Evolutionary conservation across 2,329 filamentous ascomycete genomes (phyloP).

Genomic region (Penicillium sp.): DNA sequence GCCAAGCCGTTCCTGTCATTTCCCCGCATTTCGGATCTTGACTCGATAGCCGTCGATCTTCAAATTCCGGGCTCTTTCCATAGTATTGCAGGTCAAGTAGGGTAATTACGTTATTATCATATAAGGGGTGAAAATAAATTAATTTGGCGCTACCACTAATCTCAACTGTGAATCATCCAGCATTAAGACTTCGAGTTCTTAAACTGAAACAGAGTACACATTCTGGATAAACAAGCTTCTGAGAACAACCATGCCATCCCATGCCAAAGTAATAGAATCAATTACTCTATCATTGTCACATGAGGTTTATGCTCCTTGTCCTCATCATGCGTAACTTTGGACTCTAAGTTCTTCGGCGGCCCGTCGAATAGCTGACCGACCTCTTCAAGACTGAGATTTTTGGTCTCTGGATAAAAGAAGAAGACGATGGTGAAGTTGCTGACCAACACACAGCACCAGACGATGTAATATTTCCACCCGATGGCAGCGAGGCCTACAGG

Average conservation of each 20-base stretch:
- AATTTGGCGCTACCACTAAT: too few relatives aligned
- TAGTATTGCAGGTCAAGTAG: too few relatives aligned
- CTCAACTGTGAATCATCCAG: neutral
- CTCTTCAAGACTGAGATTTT: constrained; percentile 16
- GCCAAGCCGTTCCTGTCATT: neutral
- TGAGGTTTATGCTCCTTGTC: neutral
- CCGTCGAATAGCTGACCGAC: constrained; percentile 11
- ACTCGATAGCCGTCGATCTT: neutral
- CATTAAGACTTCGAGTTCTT: neutral
- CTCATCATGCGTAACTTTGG: neutral
- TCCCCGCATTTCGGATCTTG: neutral
- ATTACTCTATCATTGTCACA: neutral
- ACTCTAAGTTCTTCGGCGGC: constrained; percentile 30
- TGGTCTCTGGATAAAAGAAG: constrained; percentile 22
- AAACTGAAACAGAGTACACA: neutral
- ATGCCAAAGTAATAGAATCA: too few relatives aligned
- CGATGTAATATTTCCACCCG: constrained; percentile 41
- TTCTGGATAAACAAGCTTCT: neutral
- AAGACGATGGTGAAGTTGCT: constrained; percentile 28
- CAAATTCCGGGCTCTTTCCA: too few relatives aligned
- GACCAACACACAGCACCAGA: constrained; percentile 35
- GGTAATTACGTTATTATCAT: too few relatives aligned
- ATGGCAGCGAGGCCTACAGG: constrained; percentile 33
- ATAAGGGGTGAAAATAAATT: too few relatives aligned
- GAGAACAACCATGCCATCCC: neutral